phyloP scores from a whole-genome alignment of 306 rosid genomes.

The Rosa chinensis region DNA sequence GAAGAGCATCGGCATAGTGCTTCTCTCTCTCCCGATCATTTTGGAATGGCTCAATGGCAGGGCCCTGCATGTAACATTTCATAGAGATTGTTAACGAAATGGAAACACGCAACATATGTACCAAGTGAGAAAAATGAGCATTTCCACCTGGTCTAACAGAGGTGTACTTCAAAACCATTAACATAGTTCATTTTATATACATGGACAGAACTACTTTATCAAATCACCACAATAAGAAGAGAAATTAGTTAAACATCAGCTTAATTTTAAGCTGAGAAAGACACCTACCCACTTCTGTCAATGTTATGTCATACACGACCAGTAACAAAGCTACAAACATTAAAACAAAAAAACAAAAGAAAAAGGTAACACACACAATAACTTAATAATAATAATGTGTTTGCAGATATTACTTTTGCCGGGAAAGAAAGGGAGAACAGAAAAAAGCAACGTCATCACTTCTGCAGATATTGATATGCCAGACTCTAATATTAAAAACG shows the following conservation, averaged over 20 bases:
- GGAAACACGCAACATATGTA: neutral
- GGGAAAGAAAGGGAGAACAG: neutral
- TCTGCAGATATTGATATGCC: neutral
- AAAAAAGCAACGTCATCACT: neutral
- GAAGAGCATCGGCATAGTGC: conserved; percentile 65
- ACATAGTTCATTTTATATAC: neutral
- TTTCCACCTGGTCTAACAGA: conserved; percentile 5
- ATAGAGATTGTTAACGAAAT: neutral
- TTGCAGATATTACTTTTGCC: neutral
- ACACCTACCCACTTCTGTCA: neutral
- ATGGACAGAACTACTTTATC: neutral
- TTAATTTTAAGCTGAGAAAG: neutral
- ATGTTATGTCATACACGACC: neutral
- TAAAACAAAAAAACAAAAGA: neutral
- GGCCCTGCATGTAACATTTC: conserved; percentile 53
- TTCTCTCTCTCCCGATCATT: conserved; percentile 66
- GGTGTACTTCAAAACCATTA: neutral
- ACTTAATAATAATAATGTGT: neutral
- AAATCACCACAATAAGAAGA: neutral
- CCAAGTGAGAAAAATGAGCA: neutral
- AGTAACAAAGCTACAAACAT: neutral
- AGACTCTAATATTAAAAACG: neutral
- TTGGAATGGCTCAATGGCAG: conserved; percentile 62
- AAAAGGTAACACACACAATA: neutral
- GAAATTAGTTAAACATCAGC: neutral